phyloP scores from a whole-genome alignment of 495 filamentous ascomycete genomes.

The Annulohypoxylon maeteangense region DNA sequence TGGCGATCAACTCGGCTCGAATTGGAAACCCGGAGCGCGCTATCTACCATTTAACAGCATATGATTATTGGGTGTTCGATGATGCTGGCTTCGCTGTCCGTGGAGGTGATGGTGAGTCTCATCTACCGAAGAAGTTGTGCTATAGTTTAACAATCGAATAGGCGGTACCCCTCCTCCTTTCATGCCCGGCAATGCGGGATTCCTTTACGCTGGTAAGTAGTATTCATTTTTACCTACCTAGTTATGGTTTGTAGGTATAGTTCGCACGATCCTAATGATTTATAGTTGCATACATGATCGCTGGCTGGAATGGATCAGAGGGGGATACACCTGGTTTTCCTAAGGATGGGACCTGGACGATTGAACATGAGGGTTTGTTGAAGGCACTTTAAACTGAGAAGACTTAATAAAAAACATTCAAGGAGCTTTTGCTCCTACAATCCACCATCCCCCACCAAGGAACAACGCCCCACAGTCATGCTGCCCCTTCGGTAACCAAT shows the following conservation, averaged over 20 bases:
- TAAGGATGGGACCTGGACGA: conserved; percentile 29
- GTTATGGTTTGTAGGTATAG: neutral
- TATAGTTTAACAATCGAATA: conserved; percentile 10
- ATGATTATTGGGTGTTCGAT: conserved; percentile 54
- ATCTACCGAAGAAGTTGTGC: neutral
- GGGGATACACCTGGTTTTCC: conserved; percentile 39
- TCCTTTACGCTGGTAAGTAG: conserved; percentile 43
- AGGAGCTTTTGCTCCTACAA: neutral
- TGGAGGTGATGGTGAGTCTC: conserved; percentile 41
- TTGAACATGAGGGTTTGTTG: conserved; percentile 31
- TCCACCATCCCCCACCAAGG: neutral
- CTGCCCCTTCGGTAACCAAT: conserved; percentile 9
- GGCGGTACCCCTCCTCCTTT: conserved; percentile 45
- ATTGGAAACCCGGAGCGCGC: conserved; percentile 50
- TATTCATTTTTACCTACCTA: too few species aligned
- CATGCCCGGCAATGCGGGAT: conserved; percentile 41
- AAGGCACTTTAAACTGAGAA: conserved; percentile 20
- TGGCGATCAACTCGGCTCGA: conserved; percentile 53
- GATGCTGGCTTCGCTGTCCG: conserved; percentile 56
- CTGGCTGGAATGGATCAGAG: conserved; percentile 39
- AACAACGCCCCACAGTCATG: neutral
- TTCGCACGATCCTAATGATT: neutral
- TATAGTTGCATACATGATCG: conserved; percentile 40
- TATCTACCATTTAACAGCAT: conserved; percentile 49
- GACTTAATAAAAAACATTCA: neutral